Base-by-base conservation (phyloP, 768 basidiomycete genomes). In the Dacryopinax spathularia region DNA sequence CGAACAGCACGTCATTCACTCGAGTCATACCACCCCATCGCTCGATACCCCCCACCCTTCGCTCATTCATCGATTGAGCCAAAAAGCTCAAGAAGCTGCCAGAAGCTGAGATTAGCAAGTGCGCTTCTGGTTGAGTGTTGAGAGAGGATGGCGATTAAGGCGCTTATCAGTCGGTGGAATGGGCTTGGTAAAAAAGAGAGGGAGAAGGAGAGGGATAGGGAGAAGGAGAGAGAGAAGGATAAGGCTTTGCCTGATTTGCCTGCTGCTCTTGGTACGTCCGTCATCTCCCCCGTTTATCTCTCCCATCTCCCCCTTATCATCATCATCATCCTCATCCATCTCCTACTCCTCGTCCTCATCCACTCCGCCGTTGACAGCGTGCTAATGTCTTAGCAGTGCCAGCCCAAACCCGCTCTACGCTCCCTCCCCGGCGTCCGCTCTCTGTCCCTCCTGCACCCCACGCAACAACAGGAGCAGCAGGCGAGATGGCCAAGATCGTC, bases 121-220 rank as follows among this genome's bases (percentile, higher is more conserved):
- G n/a, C n/a, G n/a, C n/a, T n/a, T n/a, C n/a, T n/a, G n/a, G n/a
- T n/a, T n/a, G n/a, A n/a, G n/a, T n/a, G n/a, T n/a, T n/a, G n/a
- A n/a, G n/a, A n/a, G n/a, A n/a, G n/a, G n/a, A 56, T 56, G 48
- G 65, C 73, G 73, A 91, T 91, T 89, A 91, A 89, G 80, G 89
- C 89, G 43, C 86, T 91, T 69, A 82, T 91, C 74, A 81, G 82
- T 72, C 83, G 88, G 71, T 77, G 91, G 69, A 88, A 88, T 71
- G 75, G 33, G 12, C 9, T 84, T 16, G 39, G 60, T 18, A 62
- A 34, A 12, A 33, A 78, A 70, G 82, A 82, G 70, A 87, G 82
- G 75, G 82, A 78, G 36, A 75, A 68, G 65, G 77, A 76, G 5
- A 69, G 66, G 7, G 72, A 72, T 69, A 12, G 48, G 27, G 48